phyloP scores from a whole-genome alignment of 1,284 basidiomycete species.

The Tylopilus sp. region DNA sequence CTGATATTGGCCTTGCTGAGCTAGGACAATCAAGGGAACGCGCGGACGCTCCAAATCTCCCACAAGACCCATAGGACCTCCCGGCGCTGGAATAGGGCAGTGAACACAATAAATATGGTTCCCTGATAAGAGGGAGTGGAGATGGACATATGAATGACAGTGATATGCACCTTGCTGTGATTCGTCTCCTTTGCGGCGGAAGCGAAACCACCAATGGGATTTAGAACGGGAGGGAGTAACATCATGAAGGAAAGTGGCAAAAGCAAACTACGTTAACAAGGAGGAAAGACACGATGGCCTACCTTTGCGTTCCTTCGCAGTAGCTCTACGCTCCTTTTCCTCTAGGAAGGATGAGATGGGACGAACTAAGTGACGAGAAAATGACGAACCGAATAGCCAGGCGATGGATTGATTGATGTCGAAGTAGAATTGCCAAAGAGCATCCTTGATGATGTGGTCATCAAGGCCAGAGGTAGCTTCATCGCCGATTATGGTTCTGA shows the following conservation, averaged over 20 bases:
- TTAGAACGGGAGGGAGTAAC: conserved; percentile 29
- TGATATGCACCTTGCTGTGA: conserved; percentile 38
- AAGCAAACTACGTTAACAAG: conserved; percentile 33
- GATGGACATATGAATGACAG: conserved; percentile 12
- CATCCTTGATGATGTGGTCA: conserved; percentile 75
- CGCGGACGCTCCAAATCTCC: conserved; percentile 38
- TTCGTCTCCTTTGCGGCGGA: conserved; percentile 32
- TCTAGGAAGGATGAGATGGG: conserved; percentile 38
- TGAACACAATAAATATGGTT: conserved; percentile 17
- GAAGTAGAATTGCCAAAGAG: conserved; percentile 88
- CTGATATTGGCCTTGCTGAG: conserved; percentile 46
- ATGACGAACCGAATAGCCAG: conserved; percentile 63
- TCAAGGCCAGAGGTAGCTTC: conserved; percentile 63
- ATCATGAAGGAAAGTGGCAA: conserved; percentile 33
- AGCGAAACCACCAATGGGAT: conserved; percentile 34
- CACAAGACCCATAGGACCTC: conserved; percentile 3
- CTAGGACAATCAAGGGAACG: conserved; percentile 53
- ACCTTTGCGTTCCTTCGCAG: conserved; percentile 80
- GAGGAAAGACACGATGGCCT: conserved; percentile 37
- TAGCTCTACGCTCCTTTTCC: conserved; percentile 52
- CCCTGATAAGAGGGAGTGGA: conserved; percentile 4
- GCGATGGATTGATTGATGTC: conserved; percentile 76
- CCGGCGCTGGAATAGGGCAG: conserved; percentile 14
- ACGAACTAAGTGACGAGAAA: not conserved
- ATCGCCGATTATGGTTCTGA: conserved; percentile 66